Percentiles rank a stretch among this genome's conserved stretches.
These are phyloP conservation scores for Xylariaceae sp. DNA, from an alignment of 2,329 filamentous ascomycete species.

Conservation along the genomic window DNA sequence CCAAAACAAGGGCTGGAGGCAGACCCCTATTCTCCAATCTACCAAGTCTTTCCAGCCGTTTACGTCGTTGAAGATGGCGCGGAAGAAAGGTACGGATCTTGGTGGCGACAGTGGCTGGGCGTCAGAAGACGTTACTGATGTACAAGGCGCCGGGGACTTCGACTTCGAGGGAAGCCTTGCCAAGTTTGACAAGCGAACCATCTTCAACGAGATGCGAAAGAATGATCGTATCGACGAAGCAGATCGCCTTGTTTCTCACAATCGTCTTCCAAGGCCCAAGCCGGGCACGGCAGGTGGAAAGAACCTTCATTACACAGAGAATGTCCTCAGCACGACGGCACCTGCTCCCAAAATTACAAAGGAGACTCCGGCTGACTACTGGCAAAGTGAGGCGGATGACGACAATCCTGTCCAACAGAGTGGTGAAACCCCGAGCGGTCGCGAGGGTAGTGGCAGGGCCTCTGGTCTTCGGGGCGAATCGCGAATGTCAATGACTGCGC, in stretches of 20 bases:
- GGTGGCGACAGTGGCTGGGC: slow-evolving; percentile 75
- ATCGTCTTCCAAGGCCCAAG: slow-evolving; percentile 57
- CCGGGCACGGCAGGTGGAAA: slow-evolving; percentile 74
- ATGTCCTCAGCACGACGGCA: slow-evolving; percentile 66
- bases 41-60: slow-evolving; percentile 60
- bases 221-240: slow-evolving; percentile 87
- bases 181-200: slow-evolving; percentile 87
- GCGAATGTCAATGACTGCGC: slow-evolving; percentile 43
- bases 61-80: slow-evolving; percentile 51
- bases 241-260: slow-evolving; percentile 85
- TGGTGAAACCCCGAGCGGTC: slow-evolving; percentile 43
- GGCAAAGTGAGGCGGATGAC: slow-evolving; percentile 72
- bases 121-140: slow-evolving; percentile 91
- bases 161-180: slow-evolving; percentile 86
- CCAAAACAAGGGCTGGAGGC: slow-evolving; percentile 51
- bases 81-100: slow-evolving; percentile 38
- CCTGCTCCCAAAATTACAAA: slow-evolving; percentile 32
- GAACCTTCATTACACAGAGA: slow-evolving; percentile 87
- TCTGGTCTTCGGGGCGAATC: slow-evolving; percentile 48
- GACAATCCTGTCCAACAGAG: slow-evolving; percentile 38
- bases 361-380: slow-evolving; percentile 48
- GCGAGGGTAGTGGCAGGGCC: slow-evolving; percentile 48
- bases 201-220: slow-evolving; percentile 87
- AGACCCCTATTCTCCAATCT: slow-evolving; percentile 56
- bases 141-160: slow-evolving; percentile 89